Conservation (phyloP, 371 early-diverging fungal species). For the Amoeboaphelidium protococcarum region DNA sequence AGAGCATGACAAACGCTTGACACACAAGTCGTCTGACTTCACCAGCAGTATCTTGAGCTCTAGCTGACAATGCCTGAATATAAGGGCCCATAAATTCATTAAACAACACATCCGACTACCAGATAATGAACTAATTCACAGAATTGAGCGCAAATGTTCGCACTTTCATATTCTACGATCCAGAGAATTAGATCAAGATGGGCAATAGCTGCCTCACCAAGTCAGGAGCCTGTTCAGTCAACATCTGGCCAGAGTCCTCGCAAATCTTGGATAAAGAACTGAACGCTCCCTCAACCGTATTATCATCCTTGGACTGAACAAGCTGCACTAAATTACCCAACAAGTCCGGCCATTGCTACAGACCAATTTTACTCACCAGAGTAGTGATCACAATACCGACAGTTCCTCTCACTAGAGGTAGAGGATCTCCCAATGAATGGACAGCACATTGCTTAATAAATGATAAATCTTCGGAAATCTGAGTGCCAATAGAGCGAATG, state of each 20-base stretch:
- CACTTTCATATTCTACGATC: too few relatives aligned
- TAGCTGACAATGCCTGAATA: constrained; percentile 43
- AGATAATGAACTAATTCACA: too few relatives aligned
- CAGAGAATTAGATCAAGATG: not conserved
- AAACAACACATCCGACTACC: constrained; percentile 45
- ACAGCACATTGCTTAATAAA: constrained; percentile 45
- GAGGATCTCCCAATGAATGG: constrained; percentile 39
- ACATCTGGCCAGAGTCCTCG: not conserved
- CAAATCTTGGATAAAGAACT: constrained; percentile 35
- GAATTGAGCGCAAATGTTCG: too few relatives aligned
- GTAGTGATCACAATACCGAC: constrained; percentile 66
- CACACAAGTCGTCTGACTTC: constrained; percentile 75
- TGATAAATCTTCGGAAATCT: constrained; percentile 27
- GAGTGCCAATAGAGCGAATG: constrained; percentile 12
- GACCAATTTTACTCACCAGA: constrained; percentile 30
- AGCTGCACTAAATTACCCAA: constrained; percentile 41
- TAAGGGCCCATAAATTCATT: constrained; percentile 34
- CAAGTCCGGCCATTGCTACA: constrained; percentile 44
- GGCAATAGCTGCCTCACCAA: not conserved
- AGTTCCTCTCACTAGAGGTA: constrained; percentile 28
- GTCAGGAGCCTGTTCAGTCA: too few relatives aligned
- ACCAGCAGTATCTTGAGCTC: constrained; percentile 43
- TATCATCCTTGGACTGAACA: constrained; percentile 24
- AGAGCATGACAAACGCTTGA: constrained; percentile 54
- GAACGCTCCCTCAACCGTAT: not conserved